Evolutionary conservation across 805 yeast genomes (phyloP), one percentile per base, ranked within the genome.

Genomic region (Candida vaughaniae): DNA sequence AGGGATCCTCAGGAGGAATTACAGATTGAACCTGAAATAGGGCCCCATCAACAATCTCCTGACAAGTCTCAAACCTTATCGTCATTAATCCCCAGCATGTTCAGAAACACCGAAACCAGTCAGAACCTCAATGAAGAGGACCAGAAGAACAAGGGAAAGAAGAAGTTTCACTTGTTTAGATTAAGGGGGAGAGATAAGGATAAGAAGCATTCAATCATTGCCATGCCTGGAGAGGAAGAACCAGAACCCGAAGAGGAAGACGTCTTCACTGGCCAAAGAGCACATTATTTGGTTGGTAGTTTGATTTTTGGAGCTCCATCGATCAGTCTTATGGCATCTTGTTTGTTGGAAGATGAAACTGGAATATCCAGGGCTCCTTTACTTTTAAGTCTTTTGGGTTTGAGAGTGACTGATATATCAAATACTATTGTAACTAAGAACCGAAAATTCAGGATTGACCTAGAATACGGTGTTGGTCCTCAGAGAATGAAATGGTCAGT

Each of bases 401-500:
- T 89, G 28, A 71, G 74, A 29, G 70, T 93, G 4, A 60, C 73
- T 28, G 81, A 78, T 45, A 58, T 70, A 7, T 66, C 80, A 1
- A 56, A 59, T 39, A 66, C 49, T 35, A 58, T 59, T 3, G 44
- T 52, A 32, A 60, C 72, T 2, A 69, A 66, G 41, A 71, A 67
- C 36, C 47, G 66, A 39, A 73, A 69, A 36, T 84, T 76, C 48
- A 69, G 75, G 41, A 65, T 93, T n/a, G 85, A 83, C 33, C 66
- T 93, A 30, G 96, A 90, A 54, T 93, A 93, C 53, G 99, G 98
- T 5, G 77, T 89, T 22, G 96, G 96, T 2, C 76, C 79, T 5
- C 77, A 81, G 38, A 64, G 89, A 36, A 65, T 89, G 49, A 77
- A 77, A 48, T 93, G 99, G 99, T 68, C 82, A 1, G 76, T 93